Conservation (phyloP, 345 rosid genomes). For the Eucalyptus caleyi region DNA sequence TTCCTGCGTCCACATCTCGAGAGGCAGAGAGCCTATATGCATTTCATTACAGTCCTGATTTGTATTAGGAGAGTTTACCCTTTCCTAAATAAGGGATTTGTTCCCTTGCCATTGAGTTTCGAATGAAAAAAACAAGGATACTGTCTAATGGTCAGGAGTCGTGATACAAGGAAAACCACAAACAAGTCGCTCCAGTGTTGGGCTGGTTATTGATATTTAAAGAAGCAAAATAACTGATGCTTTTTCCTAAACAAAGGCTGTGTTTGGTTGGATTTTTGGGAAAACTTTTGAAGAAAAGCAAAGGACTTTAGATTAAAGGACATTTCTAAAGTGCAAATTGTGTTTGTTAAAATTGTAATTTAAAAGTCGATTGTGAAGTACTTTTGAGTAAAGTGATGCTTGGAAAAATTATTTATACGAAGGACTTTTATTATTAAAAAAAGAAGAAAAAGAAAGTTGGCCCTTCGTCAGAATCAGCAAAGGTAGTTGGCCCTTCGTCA, state of each 20-base stretch:
- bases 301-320: no score
- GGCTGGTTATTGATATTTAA: neutral
- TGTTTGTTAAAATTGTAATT: no score
- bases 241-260: neutral
- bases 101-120: neutral
- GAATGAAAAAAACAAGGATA: neutral
- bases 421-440: no score
- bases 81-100: neutral
- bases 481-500: fast-evolving
- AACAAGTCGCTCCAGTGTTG: neutral
- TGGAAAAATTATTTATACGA: neutral
- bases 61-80: neutral
- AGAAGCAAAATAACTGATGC: neutral
- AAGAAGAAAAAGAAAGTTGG: neutral
- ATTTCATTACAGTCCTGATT: neutral
- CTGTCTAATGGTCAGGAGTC: neutral
- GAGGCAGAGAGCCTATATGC: neutral
- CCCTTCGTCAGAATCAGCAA: no score
- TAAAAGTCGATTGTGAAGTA: neutral
- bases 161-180: neutral
- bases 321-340: no score
- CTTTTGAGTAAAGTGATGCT: no score
- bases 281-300: no score
- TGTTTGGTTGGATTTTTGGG: neutral
- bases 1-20: neutral